These are phyloP conservation scores for Penicillium roqueforti DNA, from an alignment of 495 filamentous ascomycete species.

Conservation along the genomic window DNA sequence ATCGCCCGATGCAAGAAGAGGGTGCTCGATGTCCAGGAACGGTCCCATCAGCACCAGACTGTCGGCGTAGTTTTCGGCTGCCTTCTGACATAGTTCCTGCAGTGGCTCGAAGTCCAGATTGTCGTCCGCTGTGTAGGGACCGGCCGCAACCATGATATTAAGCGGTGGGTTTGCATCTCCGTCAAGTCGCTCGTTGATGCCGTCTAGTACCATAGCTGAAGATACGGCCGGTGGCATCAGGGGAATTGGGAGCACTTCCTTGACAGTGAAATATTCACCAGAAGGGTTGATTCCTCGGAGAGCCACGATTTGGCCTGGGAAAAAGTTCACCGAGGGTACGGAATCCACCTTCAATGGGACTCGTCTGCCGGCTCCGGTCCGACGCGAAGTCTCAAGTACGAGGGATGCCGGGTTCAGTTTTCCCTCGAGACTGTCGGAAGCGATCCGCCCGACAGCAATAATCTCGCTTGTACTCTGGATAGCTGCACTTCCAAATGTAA, in stretches of 20 bases:
- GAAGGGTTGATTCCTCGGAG: slow-evolving; percentile 81
- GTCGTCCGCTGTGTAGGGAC: slow-evolving; percentile 88
- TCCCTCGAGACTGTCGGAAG: slow-evolving; percentile 77
- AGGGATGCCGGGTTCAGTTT: slow-evolving; percentile 79
- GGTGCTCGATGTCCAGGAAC: slow-evolving; percentile 88
- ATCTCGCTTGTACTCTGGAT: slow-evolving; percentile 80
- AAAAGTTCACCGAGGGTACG: slow-evolving; percentile 72
- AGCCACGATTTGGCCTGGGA: slow-evolving; percentile 92
- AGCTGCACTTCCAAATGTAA: slow-evolving; percentile 83
- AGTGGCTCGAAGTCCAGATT: slow-evolving; percentile 87
- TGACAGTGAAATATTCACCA: slow-evolving; percentile 77
- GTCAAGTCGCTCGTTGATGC: slow-evolving; percentile 61
- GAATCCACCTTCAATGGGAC: slow-evolving; percentile 73
- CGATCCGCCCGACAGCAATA: slow-evolving; percentile 85
- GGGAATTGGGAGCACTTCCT: slow-evolving; percentile 69
- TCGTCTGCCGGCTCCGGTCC: slow-evolving; percentile 76
- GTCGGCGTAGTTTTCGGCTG: slow-evolving; percentile 70
- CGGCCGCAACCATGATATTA: slow-evolving; percentile 71
- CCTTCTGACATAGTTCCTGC: slow-evolving; percentile 71
- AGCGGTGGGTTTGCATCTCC: slow-evolving; percentile 60
- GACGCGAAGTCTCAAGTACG: slow-evolving; percentile 79
- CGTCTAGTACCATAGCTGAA: slow-evolving; percentile 52
- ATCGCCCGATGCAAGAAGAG: slow-evolving; percentile 80
- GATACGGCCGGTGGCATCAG: slow-evolving; percentile 66
- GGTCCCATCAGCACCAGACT: slow-evolving; percentile 79